These are phyloP conservation scores for Chytriomyces sp. DNA, from an alignment of 192 early-diverging fungal species.

Conservation along the genomic window DNA sequence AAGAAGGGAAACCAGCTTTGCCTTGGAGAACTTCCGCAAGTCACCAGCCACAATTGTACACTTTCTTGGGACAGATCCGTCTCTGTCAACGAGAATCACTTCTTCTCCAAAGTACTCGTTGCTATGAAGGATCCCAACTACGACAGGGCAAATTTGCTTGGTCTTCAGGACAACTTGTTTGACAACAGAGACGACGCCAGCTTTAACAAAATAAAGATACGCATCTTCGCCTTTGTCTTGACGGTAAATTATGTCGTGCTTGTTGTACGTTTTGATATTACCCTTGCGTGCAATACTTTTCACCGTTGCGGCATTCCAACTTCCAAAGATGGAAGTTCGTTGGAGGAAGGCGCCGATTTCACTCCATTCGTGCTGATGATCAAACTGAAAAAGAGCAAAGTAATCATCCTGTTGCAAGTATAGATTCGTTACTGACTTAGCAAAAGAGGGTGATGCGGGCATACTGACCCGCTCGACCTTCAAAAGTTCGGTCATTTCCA, in stretches of 20 bases:
- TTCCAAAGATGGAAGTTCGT: constrained; percentile 35
- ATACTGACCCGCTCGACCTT: constrained; percentile 42
- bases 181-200: constrained; percentile 28
- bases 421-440: not conserved
- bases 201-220: constrained; percentile 34
- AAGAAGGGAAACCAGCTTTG: not conserved
- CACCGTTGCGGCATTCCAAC: constrained; percentile 24
- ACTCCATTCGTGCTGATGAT: constrained; percentile 44
- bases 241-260: constrained; percentile 23
- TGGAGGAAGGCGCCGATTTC: constrained; percentile 45
- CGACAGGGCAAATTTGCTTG: constrained; percentile 1
- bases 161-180: not conserved
- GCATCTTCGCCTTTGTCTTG: constrained; percentile 21
- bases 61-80: not conserved
- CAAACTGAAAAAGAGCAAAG: constrained; percentile 37
- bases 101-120: constrained; percentile 45
- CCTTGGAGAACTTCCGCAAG: not conserved
- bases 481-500: constrained; percentile 37
- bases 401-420: constrained; percentile 30
- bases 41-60: constrained; percentile 29
- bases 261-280: constrained; percentile 19
- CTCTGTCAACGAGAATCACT: constrained; percentile 20
- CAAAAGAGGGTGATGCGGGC: not conserved
- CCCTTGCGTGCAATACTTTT: constrained; percentile 32
- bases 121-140: constrained; percentile 26